Conservation (phyloP, 2,329 filamentous ascomycete genomes). For the Lecanicillium sp. region DNA sequence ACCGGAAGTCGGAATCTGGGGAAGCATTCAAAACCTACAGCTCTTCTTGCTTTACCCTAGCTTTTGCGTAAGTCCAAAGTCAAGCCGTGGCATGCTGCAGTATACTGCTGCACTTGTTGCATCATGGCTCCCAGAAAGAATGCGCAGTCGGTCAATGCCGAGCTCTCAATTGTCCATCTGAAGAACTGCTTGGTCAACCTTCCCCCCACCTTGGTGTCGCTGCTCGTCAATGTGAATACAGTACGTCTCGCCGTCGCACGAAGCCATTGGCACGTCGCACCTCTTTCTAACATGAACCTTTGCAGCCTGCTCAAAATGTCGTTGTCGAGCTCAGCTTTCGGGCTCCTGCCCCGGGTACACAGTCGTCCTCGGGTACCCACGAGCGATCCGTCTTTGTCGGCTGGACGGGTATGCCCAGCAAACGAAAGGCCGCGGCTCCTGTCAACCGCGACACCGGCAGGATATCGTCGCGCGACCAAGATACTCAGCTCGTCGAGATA, state of each 20-base stretch:
- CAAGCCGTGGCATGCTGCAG: slow-evolving; percentile 1
- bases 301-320: slow-evolving; percentile 86
- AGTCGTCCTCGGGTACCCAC: slow-evolving; percentile 39
- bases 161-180: slow-evolving; percentile 78
- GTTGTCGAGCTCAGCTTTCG: slow-evolving; percentile 81
- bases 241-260: slow-evolving; percentile 44
- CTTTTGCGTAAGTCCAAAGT: slow-evolving; percentile 2
- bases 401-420: slow-evolving; percentile 98
- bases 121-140: slow-evolving; percentile 47
- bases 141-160: slow-evolving; percentile 63
- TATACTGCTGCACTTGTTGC: slow-evolving; percentile 5
- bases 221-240: slow-evolving; percentile 85
- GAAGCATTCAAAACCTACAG: slow-evolving; percentile 1
- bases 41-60: background rate
- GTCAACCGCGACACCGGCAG: slow-evolving; percentile 64
- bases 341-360: slow-evolving; percentile 41
- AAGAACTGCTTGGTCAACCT: slow-evolving; percentile 96
- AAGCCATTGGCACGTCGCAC: background rate
- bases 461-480: slow-evolving; percentile 62
- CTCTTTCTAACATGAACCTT: slow-evolving; percentile 18
- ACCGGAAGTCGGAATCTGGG: slow-evolving; percentile 14
- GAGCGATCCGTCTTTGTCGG: slow-evolving; percentile 77
- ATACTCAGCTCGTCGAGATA: slow-evolving; percentile 73
- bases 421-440: slow-evolving; percentile 68
- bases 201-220: slow-evolving; percentile 72